Evolutionary conservation across 208 protist genomes (phyloP), one percentile per base, ranked within the genome.

Genomic region (Crithidia acanthocephali): DNA sequence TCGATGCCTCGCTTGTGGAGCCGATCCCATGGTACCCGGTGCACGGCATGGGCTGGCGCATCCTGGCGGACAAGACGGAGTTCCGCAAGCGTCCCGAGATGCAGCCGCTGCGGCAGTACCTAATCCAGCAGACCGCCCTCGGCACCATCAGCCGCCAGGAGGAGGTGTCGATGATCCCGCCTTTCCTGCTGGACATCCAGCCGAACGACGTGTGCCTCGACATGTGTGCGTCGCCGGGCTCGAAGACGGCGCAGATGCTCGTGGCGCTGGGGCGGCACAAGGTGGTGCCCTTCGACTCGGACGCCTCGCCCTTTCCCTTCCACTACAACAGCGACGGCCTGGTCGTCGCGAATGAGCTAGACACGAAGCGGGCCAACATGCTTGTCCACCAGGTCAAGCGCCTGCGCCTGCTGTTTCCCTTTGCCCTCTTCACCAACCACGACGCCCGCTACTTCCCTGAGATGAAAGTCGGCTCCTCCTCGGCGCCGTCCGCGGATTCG

Each of bases 211-310:
- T 81, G 23, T 93, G 93, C 59, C 84, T 97, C 4, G 93, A 97
- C 75, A 93, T 97, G 88, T 97, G 93, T 57, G 90, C 91, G 51
- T 95, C 93, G 27, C 93, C 93, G 2, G 93, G 93, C 13, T 95
- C 88, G n/a, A 97, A 97, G 76, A 95, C 91, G 66, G 84, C 89
- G 47, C 90, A 94, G 71, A 89, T 97, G 85, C 80, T 97, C 20
- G 85, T 90, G 35, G 80, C 84, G 32, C 67, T 96, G n/a, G 91
- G 87, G 8, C 88, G 91, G 13, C 87, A 91, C 74, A 94, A 89
- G 79, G 48, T 76, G 23, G 68, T 91, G 30, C 62, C 66, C 13
- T 75, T 63, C 25, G 48, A 53, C 18, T 86, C 86, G 20, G 77
- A 84, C 59, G 74, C 83, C 27, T 94, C 88, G 22, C 90, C 89